A percentile compares a stretch with the other conserved stretches of the same genome.
phyloP scores from a whole-genome alignment of 345 rosid genomes.

The Noccaea bulbosa region DNA sequence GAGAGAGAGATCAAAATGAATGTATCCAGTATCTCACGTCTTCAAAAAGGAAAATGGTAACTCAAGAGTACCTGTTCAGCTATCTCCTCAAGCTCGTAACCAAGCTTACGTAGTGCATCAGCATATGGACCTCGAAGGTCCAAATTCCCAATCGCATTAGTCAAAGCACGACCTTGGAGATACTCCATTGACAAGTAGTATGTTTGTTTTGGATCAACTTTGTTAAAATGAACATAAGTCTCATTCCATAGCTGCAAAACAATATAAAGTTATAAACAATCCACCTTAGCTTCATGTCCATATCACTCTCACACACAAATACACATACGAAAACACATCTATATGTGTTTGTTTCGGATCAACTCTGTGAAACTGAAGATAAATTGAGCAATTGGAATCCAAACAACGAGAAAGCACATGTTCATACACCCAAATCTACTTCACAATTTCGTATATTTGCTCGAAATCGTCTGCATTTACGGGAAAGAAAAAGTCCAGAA shows the following conservation, averaged over 20 bases:
- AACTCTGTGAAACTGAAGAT: conserved; percentile 57
- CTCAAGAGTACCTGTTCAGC: conserved; percentile 70
- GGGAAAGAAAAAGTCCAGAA: not conserved
- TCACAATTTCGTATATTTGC: not conserved
- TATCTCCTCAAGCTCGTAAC: conserved; percentile 85
- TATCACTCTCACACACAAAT: not conserved
- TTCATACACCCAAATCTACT: not conserved
- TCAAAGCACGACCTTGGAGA: conserved; percentile 96
- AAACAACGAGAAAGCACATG: not conserved
- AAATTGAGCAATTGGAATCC: conserved; percentile 57
- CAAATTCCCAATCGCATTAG: conserved; percentile 84
- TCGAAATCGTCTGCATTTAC: not conserved
- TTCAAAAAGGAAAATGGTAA: not conserved
- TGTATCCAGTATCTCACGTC: not conserved
- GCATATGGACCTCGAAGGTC: conserved; percentile 75
- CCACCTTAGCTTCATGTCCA: not conserved
- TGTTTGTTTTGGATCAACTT: conserved; percentile 87
- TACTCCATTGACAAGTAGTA: conserved; percentile 97
- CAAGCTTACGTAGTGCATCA: conserved; percentile 73
- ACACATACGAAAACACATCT: not conserved
- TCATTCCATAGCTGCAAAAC: conserved; percentile 85
- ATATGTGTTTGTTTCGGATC: conserved; percentile 17
- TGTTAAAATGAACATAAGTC: conserved; percentile 77
- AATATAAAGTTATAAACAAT: conserved; percentile 6
- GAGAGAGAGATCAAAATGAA: conserved; percentile 15